Conservation (phyloP, 1,284 basidiomycete genomes). For the Pisolithus thermaeus region DNA sequence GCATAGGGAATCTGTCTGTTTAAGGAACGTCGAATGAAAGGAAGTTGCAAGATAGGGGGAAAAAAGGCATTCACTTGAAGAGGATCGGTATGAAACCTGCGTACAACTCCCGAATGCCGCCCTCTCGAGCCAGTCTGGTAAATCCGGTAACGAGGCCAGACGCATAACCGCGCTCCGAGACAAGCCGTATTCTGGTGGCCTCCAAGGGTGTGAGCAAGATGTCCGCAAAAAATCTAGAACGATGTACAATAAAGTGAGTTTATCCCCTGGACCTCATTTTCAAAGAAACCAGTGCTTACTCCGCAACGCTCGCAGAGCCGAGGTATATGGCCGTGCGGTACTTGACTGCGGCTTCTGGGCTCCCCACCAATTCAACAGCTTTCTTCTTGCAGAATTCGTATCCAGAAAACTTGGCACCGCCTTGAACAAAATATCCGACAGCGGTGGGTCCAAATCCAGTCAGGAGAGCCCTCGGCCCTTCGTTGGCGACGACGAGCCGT, state of each 20-base stretch:
- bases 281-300: slow-evolving; percentile 42
- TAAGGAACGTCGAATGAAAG: slow-evolving; percentile 1
- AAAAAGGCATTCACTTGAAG: slow-evolving; percentile 53
- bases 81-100: slow-evolving; percentile 88
- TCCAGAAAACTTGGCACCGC: slow-evolving; percentile 74
- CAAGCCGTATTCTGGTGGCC: slow-evolving; percentile 84
- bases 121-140: slow-evolving; percentile 71
- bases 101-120: slow-evolving; percentile 76
- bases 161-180: slow-evolving; percentile 77
- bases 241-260: neutral
- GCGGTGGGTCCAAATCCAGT: slow-evolving; percentile 87
- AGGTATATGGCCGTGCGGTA: slow-evolving; percentile 88
- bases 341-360: slow-evolving; percentile 69
- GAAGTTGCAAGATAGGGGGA: slow-evolving; percentile 1
- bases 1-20: slow-evolving; percentile 80
- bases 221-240: slow-evolving; percentile 82
- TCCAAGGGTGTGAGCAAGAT: slow-evolving; percentile 86
- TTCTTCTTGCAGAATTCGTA: slow-evolving; percentile 85
- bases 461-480: slow-evolving; percentile 62
- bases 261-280: neutral
- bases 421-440: slow-evolving; percentile 80
- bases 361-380: slow-evolving; percentile 66
- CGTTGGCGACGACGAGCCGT: slow-evolving; percentile 64
- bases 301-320: slow-evolving; percentile 77
- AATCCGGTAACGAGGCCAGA: slow-evolving; percentile 77